Evolutionary conservation across 768 basidiomycete species (phyloP), one percentile per base, ranked within the genome.

Genomic region (Termitomyces sp.): DNA sequence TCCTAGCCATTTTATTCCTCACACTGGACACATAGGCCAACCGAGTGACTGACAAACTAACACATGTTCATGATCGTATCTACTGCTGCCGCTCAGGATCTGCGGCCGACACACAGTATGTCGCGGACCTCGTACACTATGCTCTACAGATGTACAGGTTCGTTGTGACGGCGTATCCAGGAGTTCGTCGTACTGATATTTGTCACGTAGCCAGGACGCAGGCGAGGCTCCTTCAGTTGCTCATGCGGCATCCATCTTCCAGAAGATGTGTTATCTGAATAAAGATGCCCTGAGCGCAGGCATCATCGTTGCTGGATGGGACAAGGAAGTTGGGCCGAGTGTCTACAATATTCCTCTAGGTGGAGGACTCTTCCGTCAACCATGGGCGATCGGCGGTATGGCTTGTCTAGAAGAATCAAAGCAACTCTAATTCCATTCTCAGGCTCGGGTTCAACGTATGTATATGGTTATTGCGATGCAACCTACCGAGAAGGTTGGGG

Each of bases 51-150:
- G 96, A 99, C 82, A 99, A 99, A 77, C 83, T 98, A 61, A 97
- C 95, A 2, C 85, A 92, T 71, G 82, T 99, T 65, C 95, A 98
- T 73, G 97, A 99, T 75, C 93, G 94, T 65, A 92, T 98, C 73
- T 99, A 98, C 75, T 99, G 97, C 72, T 99, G 97, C 83, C 90
- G 97, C 60, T 97, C 94, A 46, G 97, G 97, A 52, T 97, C 95
- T 65, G 93, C 96, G 49, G 96, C 96, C 26, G 96, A 99, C 72
- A 99, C 97, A 3, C 97, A 97, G 73, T 94, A 95, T 52, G 80
- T 99, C 33, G 96, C 97, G 56, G 97, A 99, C 71, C 78, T 85
- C 13, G 91, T 96, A 12, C 91, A 95, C 69, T 86, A 89, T 70
- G 77, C 86, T 62, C 82, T 93, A 35, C 93, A 95, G 71, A 75